phyloP scores from a whole-genome alignment of 2,329 filamentous ascomycete genomes.

The Pyricularia sp. region DNA sequence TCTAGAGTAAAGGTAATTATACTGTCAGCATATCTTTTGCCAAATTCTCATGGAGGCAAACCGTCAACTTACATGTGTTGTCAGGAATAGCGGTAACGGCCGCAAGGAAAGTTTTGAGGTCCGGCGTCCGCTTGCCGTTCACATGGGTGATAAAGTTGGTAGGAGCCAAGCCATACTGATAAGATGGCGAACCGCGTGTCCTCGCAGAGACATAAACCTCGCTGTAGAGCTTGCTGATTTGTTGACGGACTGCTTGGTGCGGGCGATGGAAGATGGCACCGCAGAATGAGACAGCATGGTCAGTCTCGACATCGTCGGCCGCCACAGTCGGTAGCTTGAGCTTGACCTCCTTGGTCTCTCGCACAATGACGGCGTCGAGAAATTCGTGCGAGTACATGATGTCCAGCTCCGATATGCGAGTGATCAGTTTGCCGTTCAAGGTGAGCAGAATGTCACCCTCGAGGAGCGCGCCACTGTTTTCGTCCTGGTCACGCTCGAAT shows the following conservation, averaged over 20 bases:
- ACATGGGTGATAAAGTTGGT: constrained; percentile 98
- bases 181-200: constrained; percentile 72
- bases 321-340: constrained; percentile 77
- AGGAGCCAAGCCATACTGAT: constrained; percentile 84
- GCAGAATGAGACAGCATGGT: constrained; percentile 88
- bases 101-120: constrained; percentile 70
- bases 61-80: constrained; percentile 65
- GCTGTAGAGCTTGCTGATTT: constrained; percentile 92
- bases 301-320: constrained; percentile 85
- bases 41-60: background rate
- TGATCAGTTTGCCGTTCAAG: constrained; percentile 85
- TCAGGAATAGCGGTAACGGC: constrained; percentile 84
- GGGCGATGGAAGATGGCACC: constrained; percentile 88
- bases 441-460: constrained; percentile 92
- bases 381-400: constrained; percentile 88
- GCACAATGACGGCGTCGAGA: constrained; percentile 78
- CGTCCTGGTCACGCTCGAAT: constrained; percentile 40
- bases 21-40: background rate
- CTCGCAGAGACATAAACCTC: constrained; percentile 93
- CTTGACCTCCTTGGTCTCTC: constrained; percentile 69
- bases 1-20: constrained; percentile 34
- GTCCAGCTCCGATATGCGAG: constrained; percentile 84
- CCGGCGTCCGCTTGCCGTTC: constrained; percentile 77
- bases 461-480: constrained; percentile 46
- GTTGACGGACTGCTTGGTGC: constrained; percentile 92